Percentiles rank a stretch among this genome's conserved stretches.
Conservation (phyloP, 192 early-diverging fungal species). For the Coemansia sp. region DNA sequence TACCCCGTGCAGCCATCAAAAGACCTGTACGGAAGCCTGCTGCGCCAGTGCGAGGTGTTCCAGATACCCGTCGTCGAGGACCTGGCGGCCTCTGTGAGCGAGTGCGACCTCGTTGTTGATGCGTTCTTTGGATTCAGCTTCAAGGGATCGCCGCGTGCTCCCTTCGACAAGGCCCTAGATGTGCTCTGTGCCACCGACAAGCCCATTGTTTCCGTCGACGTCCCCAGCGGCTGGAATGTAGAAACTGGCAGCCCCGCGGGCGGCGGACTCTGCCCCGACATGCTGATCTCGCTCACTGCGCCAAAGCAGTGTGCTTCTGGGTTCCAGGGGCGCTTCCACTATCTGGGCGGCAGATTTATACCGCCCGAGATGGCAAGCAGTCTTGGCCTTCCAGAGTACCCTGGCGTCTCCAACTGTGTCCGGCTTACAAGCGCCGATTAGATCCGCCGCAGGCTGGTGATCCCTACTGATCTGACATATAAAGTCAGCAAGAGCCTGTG, state of each 20-base stretch:
- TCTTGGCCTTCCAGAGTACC: conserved; percentile 66
- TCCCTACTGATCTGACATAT: too few species aligned
- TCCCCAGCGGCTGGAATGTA: conserved; percentile 95
- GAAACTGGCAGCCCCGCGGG: conserved; percentile 57
- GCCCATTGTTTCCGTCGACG: conserved; percentile 75
- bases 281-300: conserved; percentile 86
- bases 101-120: conserved; percentile 72
- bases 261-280: conserved; percentile 61
- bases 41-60: conserved; percentile 66
- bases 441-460: too few species aligned
- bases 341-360: conserved; percentile 87
- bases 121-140: conserved; percentile 94
- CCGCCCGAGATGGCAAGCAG: conserved; percentile 63
- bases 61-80: conserved; percentile 57
- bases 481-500: too few species aligned
- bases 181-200: conserved; percentile 4
- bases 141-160: conserved; percentile 64
- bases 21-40: conserved; percentile 64
- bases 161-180: conserved; percentile 50
- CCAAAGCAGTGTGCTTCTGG: conserved; percentile 74
- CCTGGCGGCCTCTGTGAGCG: conserved; percentile 24
- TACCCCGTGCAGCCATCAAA: conserved; percentile 77
- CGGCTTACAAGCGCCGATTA: conserved; percentile 29
- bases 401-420: conserved; percentile 67
- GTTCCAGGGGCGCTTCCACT: conserved; percentile 70